phyloP scores from a whole-genome alignment of 139 green algal species.

The Yamagishiella unicocca region DNA sequence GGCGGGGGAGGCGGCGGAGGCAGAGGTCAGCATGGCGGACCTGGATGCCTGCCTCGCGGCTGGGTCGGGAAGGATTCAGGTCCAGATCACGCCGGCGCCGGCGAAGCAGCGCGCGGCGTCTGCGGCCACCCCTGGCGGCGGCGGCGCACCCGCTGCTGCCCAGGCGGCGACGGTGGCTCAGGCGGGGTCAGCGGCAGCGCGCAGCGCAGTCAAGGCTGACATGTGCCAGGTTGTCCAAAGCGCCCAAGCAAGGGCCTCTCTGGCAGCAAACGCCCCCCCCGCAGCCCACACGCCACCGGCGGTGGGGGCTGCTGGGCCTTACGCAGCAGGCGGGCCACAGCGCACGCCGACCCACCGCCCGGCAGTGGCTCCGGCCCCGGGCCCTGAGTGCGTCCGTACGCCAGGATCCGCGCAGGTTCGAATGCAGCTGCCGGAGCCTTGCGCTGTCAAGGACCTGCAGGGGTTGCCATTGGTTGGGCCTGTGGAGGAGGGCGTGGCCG shows the following conservation, averaged over 20 bases:
- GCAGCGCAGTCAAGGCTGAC: no score
- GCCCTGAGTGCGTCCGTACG: no score
- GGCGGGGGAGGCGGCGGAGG: background rate
- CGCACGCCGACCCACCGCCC: background rate
- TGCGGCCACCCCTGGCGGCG: background rate
- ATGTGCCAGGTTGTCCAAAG: no score
- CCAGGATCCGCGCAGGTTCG: background rate
- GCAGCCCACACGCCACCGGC: background rate
- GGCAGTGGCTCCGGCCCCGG: no score
- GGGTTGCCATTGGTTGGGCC: no score
- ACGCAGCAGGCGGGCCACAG: no score
- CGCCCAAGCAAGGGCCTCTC: no score
- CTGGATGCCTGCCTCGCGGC: background rate
- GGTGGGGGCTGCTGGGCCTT: background rate
- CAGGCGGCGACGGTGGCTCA: no score
- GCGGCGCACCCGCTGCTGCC: background rate
- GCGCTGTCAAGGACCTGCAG: background rate
- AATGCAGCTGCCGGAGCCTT: constrained; percentile 20
- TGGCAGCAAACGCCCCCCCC: background rate
- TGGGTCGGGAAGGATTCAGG: background rate
- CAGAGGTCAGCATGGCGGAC: constrained; percentile 6
- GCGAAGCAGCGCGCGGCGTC: background rate
- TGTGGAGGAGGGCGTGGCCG: no score
- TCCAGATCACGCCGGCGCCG: background rate
- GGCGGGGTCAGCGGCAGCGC: no score